Conservation (phyloP, 2,329 filamentous ascomycete species). For the Tolypocladium cylindrosporum region DNA sequence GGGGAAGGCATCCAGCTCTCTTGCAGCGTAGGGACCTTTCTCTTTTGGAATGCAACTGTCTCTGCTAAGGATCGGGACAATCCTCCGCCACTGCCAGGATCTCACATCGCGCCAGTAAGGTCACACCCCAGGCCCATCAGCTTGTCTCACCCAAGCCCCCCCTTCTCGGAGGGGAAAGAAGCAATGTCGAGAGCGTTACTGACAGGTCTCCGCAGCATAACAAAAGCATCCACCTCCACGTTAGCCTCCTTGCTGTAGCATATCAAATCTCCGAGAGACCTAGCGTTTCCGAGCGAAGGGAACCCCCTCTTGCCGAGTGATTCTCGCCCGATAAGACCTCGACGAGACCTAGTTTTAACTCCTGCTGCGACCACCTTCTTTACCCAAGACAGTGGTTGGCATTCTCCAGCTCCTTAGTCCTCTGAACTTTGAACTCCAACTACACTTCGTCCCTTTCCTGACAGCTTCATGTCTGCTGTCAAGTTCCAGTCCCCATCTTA, state of each 20-base stretch:
- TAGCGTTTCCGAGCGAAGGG: constrained; percentile 16
- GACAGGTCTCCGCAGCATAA: constrained; percentile 18
- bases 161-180: constrained; percentile 16
- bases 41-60: constrained; percentile 28
- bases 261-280: constrained; percentile 29
- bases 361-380: constrained; percentile 16
- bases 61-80: constrained; percentile 24
- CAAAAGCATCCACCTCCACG: constrained; percentile 19
- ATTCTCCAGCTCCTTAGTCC: constrained; percentile 20
- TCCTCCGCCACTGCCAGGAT: constrained; percentile 21
- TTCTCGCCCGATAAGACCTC: constrained; percentile 24
- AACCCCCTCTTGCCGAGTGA: constrained; percentile 19
- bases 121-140: constrained; percentile 14
- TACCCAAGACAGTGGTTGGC: constrained; percentile 28
- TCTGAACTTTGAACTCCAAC: constrained; percentile 23
- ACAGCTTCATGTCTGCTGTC: constrained; percentile 47
- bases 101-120: constrained; percentile 23
- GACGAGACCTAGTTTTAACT: constrained; percentile 27
- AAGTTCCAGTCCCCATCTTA: constrained; percentile 46
- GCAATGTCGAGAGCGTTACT: constrained; percentile 22
- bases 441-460: constrained; percentile 18
- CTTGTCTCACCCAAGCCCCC: constrained; percentile 27
- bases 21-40: constrained; percentile 11
- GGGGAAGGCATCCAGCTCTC: constrained; percentile 11
- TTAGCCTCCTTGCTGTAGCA: constrained; percentile 19